Evolutionary conservation across 805 yeast genomes (phyloP), one percentile per base, ranked within the genome.

Genomic region (Saturnispora mendoncae): DNA sequence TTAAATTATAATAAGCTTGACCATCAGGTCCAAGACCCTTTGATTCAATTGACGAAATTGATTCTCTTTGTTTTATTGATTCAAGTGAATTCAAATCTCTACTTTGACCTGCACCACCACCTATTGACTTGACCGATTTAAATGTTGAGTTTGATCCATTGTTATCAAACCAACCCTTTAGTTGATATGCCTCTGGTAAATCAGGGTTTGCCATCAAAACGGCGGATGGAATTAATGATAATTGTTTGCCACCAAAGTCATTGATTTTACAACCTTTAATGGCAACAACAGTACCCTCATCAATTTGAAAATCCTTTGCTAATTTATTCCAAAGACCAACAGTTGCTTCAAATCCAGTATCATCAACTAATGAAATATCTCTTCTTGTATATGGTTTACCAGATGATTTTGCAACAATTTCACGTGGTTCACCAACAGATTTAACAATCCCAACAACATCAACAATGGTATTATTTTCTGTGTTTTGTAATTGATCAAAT

Each of bases 131-230:
- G 56, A 85, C 61, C 9, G 78, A 66, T 51, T 74, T 73, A 66
- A 84, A 87, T 30, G 60, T 63, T 42, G 76, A 77, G 41, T 67
- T 62, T 18, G 71, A 69, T 30, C 96, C 97, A 51, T 74, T 77
- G 31, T 81, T 73, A 55, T 86, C 95, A 55, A 78, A 92, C 99
- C 99, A 92, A 6, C 97, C 97, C 61, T 86, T 85, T 51, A 92
- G 71, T 41, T 76, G 71, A 59, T 78, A 86, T 4, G 97, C 90
- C 58, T 86, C 96, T 15, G 84, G 80, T 18, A 84, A 73, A 56
- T 88, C 96, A 2, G 98, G 98, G 54, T 85, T 84, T 10, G 84
- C 71, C 28, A 78, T 60, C 48, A 92, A 64, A 1, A 84, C 72
- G 17, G 95, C 87, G 9, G 84, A 72, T 46, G 80, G 85, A 19